A percentile compares a stretch with the other conserved stretches of the same genome.
Conservation (phyloP, 768 basidiomycete genomes). For the Lyophyllum semitale region DNA sequence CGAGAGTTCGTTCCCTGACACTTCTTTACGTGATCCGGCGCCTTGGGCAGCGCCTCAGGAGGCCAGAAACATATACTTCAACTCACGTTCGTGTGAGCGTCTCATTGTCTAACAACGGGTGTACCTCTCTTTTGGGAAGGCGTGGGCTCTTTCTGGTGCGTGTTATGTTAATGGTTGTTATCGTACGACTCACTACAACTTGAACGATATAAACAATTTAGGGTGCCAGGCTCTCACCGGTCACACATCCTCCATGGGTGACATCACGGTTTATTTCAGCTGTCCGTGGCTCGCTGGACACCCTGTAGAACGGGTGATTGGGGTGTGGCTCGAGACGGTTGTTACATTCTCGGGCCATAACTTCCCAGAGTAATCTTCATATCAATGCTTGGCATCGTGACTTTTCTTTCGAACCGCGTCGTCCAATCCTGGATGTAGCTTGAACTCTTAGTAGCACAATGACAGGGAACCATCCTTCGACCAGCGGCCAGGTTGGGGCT, state of each 20-base stretch:
- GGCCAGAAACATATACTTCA: background rate
- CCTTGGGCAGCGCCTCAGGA: background rate
- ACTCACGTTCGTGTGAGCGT: constrained; percentile 5
- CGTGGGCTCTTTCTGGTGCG: background rate
- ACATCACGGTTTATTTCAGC: background rate
- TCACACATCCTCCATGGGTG: background rate
- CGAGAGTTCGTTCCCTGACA: background rate
- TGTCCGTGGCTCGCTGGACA: background rate
- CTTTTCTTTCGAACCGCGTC: background rate
- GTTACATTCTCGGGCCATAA: background rate
- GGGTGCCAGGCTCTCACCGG: constrained; percentile 2
- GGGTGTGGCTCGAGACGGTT: background rate
- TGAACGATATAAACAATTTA: background rate
- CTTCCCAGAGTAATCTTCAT: background rate
- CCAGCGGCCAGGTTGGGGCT: background rate
- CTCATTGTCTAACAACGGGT: background rate
- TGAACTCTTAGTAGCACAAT: background rate
- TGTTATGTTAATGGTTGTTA: background rate
- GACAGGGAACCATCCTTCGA: background rate
- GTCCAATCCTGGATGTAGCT: background rate
- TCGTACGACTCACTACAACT: background rate
- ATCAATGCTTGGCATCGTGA: background rate
- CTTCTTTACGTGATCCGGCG: background rate
- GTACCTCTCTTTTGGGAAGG: background rate
- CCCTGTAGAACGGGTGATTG: background rate